Conservation (phyloP, 1,284 basidiomycete genomes). For the Sanghuangporus baumii region DNA sequence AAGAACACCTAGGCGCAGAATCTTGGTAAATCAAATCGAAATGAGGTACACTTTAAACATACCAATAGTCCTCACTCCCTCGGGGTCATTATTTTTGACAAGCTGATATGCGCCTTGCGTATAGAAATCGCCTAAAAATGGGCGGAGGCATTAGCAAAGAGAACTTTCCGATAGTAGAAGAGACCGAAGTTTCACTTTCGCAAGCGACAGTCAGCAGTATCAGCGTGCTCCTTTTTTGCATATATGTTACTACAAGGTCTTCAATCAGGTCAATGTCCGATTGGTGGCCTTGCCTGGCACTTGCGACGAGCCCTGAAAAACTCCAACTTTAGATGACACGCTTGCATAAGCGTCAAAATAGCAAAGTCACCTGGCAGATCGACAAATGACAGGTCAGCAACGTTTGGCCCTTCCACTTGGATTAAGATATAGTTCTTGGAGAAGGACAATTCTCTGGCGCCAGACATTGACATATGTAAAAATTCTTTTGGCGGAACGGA, state of each 20-base stretch:
- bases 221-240: constrained; percentile 57
- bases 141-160: neutral
- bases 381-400: constrained; percentile 67
- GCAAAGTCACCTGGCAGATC: constrained; percentile 56
- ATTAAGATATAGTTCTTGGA: constrained; percentile 60
- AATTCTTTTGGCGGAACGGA: constrained; percentile 30
- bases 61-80: constrained; percentile 68
- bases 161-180: neutral
- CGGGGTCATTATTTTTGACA: constrained; percentile 49
- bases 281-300: constrained; percentile 42
- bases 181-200: constrained; percentile 45
- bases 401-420: constrained; percentile 58
- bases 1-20: constrained; percentile 52
- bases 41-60: constrained; percentile 19
- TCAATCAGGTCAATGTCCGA: constrained; percentile 61
- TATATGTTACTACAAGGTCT: constrained; percentile 51
- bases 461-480: constrained; percentile 31
- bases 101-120: constrained; percentile 64
- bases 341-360: neutral
- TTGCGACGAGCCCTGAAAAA: constrained; percentile 56
- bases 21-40: neutral
- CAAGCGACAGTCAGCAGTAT: constrained; percentile 68
- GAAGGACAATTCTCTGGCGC: constrained; percentile 42
- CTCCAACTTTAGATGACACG: neutral
- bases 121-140: constrained; percentile 59